Conservation (phyloP, 2,329 filamentous ascomycete species). For the Laburnicola sp. region DNA sequence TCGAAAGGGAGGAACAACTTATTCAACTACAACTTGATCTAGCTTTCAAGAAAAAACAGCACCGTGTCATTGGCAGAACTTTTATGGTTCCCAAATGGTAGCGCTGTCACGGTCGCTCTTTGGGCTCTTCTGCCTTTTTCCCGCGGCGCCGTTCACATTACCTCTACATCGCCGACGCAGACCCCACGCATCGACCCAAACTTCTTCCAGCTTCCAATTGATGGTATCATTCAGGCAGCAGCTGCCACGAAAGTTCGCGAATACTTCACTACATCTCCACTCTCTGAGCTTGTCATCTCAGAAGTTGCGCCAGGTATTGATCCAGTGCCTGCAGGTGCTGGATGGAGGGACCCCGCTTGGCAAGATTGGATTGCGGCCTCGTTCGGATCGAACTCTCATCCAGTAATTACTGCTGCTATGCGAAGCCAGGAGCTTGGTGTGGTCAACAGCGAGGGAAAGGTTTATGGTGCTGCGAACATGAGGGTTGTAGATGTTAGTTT, state of each 20-base stretch:
- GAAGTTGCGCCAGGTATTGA: constrained; percentile 29
- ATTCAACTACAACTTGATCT: constrained; percentile 54
- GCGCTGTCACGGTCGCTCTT: constrained; percentile 41
- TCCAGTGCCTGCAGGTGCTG: constrained; percentile 24
- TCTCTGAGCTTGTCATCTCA: constrained; percentile 21
- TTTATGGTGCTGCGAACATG: constrained; percentile 43
- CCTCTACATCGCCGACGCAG: constrained; percentile 34
- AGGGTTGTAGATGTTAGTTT: constrained; percentile 45
- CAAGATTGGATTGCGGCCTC: constrained; percentile 24
- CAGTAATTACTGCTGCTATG: constrained; percentile 42
- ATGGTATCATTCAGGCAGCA: constrained; percentile 41
- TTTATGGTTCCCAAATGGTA: constrained; percentile 44
- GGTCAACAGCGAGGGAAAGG: constrained; percentile 34
- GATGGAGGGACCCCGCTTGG: constrained; percentile 24
- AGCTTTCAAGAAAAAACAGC: constrained; percentile 47
- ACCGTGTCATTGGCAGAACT: constrained; percentile 53
- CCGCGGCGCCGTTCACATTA: constrained; percentile 41
- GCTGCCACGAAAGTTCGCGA: constrained; percentile 38
- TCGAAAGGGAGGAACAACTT: constrained; percentile 45
- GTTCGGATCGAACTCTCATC: constrained; percentile 37
- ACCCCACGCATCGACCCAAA: constrained; percentile 48
- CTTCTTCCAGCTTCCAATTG: constrained; percentile 48
- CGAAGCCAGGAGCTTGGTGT: constrained; percentile 36
- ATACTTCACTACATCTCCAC: constrained; percentile 32
- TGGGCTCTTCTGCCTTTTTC: constrained; percentile 47